Base-by-base conservation (phyloP, 1,284 basidiomycete genomes). In the Leccinum subrobustum region DNA sequence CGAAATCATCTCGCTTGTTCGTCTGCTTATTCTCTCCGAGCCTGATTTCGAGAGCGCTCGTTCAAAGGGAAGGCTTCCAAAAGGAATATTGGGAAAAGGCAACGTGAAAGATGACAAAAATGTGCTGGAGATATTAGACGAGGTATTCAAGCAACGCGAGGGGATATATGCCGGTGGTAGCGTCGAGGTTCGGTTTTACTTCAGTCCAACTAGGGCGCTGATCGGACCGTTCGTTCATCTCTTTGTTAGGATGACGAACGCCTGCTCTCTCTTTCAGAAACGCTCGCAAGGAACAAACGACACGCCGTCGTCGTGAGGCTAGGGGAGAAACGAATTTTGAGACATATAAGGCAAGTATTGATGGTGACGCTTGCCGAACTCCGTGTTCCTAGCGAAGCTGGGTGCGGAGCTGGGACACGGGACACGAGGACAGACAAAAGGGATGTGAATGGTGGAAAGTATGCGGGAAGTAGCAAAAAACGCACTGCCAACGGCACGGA, bases 301-400 rank as follows among this genome's bases (percentile, higher is more conserved):
- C 79, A 88, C 61, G 92, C 94, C 1, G 68, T 91, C 7, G 77
- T 92, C 47, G 91, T 95, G 4, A 82, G 93, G 42, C 69, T 92
- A 27, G 92, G 92, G 5, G 93, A 96, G 76, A 94, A 95, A 76
- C 77, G 83, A 27, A 87, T 95, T 20, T 68, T 95, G 52, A 71
- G 72, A 9, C 72, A 74, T 9, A 69, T 76, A 2, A 67, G 82
- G 27, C 71, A 76, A 35, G 74, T 67, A n/a, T 35, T 75, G 14
- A 52, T n/a, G 50, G 53, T 3, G 42, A 51, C 53, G 52, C 58
- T 65, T 53, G 42, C 56, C 6, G 63, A 69, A 51, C 35, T 64
- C 23, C 3, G 14, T 9, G 11, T 44, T 11, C 7, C 27, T 6
- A 23, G 51, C 27, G 35, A 42, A 18, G 14, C 18, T 37, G 37